Evolutionary conservation across 495 filamentous ascomycete species (phyloP).

Genomic region (Xylaria palmicola): DNA sequence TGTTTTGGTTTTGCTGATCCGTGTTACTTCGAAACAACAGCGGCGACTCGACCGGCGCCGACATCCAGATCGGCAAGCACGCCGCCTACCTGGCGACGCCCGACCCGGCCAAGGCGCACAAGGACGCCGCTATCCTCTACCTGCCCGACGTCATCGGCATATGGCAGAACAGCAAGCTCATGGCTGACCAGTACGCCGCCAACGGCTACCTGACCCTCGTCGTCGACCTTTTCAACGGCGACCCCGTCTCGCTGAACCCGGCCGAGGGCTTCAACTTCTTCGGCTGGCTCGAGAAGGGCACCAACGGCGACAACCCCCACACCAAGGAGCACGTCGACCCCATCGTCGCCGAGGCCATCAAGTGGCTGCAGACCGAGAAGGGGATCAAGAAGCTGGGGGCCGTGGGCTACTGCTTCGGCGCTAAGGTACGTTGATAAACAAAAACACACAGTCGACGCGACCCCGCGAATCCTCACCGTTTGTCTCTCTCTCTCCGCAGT

Average conservation of each 20-base stretch:
- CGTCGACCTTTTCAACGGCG: conserved; percentile 76
- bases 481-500: conserved; percentile 36
- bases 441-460: no score
- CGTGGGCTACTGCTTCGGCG: conserved; percentile 80
- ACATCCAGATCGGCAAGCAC: conserved; percentile 43
- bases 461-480: conserved; percentile 3
- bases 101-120: conserved; percentile 39
- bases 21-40: conserved; percentile 15
- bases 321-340: conserved; percentile 54
- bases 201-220: conserved; percentile 78
- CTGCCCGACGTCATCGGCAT: conserved; percentile 70
- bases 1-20: not conserved
- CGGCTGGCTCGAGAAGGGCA: conserved; percentile 55
- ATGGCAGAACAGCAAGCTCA: conserved; percentile 73
- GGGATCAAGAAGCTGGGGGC: conserved; percentile 67
- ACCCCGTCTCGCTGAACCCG: conserved; percentile 59
- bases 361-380: conserved; percentile 45
- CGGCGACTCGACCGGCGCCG: conserved; percentile 41
- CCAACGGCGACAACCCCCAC: conserved; percentile 56
- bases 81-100: conserved; percentile 53
- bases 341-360: conserved; percentile 47
- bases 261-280: conserved; percentile 57
- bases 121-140: conserved; percentile 53
- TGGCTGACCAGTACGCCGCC: conserved; percentile 80
- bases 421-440: conserved; percentile 53